Conservation (phyloP, 225 moss, liverwort and hornwort genomes). For the Physcomitrellopsis africana region DNA sequence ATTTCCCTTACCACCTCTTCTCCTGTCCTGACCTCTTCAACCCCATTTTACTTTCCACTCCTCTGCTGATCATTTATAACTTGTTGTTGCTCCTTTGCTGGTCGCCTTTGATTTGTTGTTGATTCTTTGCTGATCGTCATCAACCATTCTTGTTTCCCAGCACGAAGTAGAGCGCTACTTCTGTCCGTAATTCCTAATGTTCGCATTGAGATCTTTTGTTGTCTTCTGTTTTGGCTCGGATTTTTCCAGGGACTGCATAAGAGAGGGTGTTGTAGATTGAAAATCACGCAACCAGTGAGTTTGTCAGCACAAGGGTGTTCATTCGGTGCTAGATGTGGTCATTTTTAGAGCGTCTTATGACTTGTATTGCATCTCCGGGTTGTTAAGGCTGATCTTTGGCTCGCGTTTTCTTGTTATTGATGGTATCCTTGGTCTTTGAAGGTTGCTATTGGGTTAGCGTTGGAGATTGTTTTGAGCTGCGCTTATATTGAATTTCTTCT, state of each 20-base stretch:
- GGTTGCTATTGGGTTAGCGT: not conserved
- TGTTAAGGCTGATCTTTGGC: not conserved
- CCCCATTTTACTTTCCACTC: too few relatives aligned
- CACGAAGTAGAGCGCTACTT: too few relatives aligned
- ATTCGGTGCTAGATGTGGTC: constrained; percentile 33
- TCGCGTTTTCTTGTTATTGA: not conserved
- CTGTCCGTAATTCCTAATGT: too few relatives aligned
- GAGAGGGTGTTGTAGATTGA: not conserved
- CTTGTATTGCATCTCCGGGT: not conserved
- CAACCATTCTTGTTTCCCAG: too few relatives aligned
- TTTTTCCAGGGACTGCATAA: not conserved
- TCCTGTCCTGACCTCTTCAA: too few relatives aligned
- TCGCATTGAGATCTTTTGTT: too few relatives aligned
- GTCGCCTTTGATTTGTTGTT: too few relatives aligned
- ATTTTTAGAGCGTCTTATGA: not conserved
- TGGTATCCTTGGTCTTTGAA: not conserved
- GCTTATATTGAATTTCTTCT: not conserved
- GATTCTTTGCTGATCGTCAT: too few relatives aligned
- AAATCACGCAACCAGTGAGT: constrained; percentile 26
- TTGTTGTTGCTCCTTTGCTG: too few relatives aligned
- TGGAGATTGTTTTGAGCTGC: not conserved
- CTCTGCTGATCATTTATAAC: too few relatives aligned
- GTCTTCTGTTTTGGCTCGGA: too few relatives aligned
- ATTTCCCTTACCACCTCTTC: too few relatives aligned
- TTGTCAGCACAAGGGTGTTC: constrained; percentile 17